These are phyloP conservation scores for Claviceps lovelessii DNA, from an alignment of 2,329 filamentous ascomycete genomes.

Conservation along the genomic window DNA sequence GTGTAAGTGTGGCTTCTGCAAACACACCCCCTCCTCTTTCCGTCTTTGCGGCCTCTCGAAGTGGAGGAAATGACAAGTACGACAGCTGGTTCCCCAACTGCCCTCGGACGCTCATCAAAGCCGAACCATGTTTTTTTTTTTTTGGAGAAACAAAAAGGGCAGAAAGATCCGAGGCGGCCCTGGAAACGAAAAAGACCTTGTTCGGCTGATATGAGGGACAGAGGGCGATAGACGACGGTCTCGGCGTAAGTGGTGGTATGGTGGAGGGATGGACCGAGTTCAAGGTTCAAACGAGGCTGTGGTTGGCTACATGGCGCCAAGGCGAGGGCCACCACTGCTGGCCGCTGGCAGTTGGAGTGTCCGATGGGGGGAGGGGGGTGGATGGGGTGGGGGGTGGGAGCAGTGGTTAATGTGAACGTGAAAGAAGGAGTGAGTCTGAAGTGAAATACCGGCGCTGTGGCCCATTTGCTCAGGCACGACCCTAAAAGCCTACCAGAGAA, in stretches of 20 bases:
- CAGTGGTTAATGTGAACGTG: slow-evolving; percentile 1
- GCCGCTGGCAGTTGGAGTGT: slow-evolving; percentile 5
- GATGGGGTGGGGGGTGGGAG: slow-evolving; percentile 1
- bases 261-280: slow-evolving; percentile 10
- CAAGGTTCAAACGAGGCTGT: slow-evolving; percentile 10
- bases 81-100: slow-evolving; percentile 1
- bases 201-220: slow-evolving; percentile 10
- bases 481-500: neutral
- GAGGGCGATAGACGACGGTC: slow-evolving; percentile 10
- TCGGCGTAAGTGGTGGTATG: slow-evolving; percentile 8
- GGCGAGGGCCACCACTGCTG: slow-evolving; percentile 7
- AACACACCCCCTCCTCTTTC: slow-evolving; percentile 3
- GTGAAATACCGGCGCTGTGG: neutral
- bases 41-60: neutral
- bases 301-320: slow-evolving; percentile 9
- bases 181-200: slow-evolving; percentile 7
- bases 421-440: slow-evolving; percentile 6
- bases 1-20: slow-evolving; percentile 4
- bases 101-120: slow-evolving; percentile 4
- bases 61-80: slow-evolving; percentile 1
- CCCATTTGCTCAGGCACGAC: neutral
- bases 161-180: slow-evolving; percentile 5
- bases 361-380: slow-evolving; percentile 2
- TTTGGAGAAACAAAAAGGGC: slow-evolving; percentile 9
- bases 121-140: slow-evolving; percentile 15